These are phyloP conservation scores for Cyclotella choctawhatcheeana DNA, from an alignment of 108 stramenopile species.

Conservation along the genomic window DNA sequence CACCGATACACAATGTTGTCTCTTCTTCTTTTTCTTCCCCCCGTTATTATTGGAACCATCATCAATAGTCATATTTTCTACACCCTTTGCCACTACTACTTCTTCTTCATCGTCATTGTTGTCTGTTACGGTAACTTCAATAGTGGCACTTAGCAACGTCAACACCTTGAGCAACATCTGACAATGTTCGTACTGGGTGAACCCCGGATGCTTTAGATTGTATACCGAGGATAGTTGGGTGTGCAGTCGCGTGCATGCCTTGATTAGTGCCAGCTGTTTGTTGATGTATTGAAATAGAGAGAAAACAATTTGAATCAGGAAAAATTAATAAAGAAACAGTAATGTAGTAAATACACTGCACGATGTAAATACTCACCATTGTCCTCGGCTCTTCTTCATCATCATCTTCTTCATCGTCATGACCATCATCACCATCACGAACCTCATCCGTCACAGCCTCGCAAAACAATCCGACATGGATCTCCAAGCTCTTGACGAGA, in stretches of 20 bases:
- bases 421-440: conserved; percentile 31
- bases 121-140: conserved; percentile 31
- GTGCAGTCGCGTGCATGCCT: conserved; percentile 69
- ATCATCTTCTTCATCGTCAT: conserved; percentile 43
- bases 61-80: conserved; percentile 5
- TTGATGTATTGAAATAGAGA: too few relatives aligned
- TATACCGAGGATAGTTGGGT: conserved; percentile 67
- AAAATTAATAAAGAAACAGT: not conserved
- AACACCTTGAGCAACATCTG: conserved; percentile 75
- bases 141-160: conserved; percentile 65
- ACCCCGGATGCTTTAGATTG: conserved; percentile 61
- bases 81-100: not conserved
- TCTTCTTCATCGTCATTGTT: conserved; percentile 9
- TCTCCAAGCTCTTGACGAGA: conserved; percentile 63
- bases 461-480: conserved; percentile 57
- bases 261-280: conserved; percentile 47
- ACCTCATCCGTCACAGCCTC: conserved; percentile 31
- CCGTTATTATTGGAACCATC: not conserved
- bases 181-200: conserved; percentile 64
- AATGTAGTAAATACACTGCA: not conserved
- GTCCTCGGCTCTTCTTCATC: conserved; percentile 34
- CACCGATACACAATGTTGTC: not conserved
- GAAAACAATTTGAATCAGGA: not conserved
- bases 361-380: conserved; percentile 15
- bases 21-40: not conserved